Evolutionary conservation across 2,329 filamentous ascomycete genomes (phyloP).

Genomic region (Akanthomyces dipterigenus): DNA sequence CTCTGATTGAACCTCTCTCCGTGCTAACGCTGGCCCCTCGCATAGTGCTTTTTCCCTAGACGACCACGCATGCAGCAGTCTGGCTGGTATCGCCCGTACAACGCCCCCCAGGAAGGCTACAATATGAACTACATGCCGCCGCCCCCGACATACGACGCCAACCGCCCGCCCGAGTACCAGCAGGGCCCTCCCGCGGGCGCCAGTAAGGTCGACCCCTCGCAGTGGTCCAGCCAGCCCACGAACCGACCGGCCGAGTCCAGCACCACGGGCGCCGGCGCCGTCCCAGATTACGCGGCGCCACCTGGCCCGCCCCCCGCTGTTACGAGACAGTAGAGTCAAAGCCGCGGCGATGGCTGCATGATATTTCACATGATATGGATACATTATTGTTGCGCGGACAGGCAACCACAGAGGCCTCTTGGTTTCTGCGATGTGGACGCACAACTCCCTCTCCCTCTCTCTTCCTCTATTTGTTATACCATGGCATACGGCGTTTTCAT

Average conservation of each 20-base stretch:
- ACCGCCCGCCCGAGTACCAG: slow-evolving; percentile 47
- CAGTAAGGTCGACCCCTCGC: slow-evolving; percentile 48
- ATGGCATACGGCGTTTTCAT: slow-evolving; percentile 9
- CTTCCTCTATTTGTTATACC: not conserved
- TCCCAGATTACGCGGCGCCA: slow-evolving; percentile 32
- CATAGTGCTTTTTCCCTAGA: slow-evolving; percentile 46
- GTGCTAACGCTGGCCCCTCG: not conserved
- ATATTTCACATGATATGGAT: not conserved
- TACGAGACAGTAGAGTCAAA: not conserved
- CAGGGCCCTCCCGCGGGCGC: slow-evolving; percentile 39
- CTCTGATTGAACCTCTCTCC: not conserved
- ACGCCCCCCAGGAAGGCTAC: slow-evolving; percentile 23
- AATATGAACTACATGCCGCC: slow-evolving; percentile 49
- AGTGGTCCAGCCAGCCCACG: slow-evolving; percentile 28
- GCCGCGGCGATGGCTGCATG: not conserved
- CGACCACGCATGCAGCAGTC: slow-evolving; percentile 39
- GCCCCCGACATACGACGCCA: slow-evolving; percentile 53
- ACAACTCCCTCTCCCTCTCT: not conserved
- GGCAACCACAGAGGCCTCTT: not conserved
- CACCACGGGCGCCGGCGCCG: slow-evolving; percentile 12
- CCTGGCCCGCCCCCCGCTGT: slow-evolving; percentile 40
- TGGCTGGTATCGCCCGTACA: slow-evolving; percentile 35
- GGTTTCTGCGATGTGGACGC: not conserved
- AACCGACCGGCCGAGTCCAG: slow-evolving; percentile 20
- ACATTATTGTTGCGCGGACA: not conserved